These are phyloP conservation scores for Gossypium mustelinum DNA, from an alignment of 345 rosid species.

Conservation along the genomic window DNA sequence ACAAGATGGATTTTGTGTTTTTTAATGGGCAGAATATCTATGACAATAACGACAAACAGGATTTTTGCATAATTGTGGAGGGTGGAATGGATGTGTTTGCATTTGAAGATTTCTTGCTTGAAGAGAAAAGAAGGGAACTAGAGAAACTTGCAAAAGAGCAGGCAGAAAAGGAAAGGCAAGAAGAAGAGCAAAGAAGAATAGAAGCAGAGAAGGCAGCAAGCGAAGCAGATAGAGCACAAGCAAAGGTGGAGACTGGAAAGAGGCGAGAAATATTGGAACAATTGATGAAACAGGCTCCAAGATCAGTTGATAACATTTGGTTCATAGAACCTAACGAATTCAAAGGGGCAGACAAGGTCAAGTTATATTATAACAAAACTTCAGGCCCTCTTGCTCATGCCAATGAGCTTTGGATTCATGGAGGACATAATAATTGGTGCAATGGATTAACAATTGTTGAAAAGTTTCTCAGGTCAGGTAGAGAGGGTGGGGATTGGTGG, in stretches of 20 bases:
- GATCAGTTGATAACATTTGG: slow-evolving; percentile 57
- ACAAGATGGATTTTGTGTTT: slow-evolving; percentile 86
- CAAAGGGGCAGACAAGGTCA: slow-evolving; percentile 54
- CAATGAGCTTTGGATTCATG: slow-evolving; percentile 81
- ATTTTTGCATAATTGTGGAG: slow-evolving; percentile 62
- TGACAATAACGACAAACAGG: slow-evolving; percentile 69
- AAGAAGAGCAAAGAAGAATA: slow-evolving; percentile 63
- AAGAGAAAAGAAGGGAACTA: slow-evolving; percentile 74
- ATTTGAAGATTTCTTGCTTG: slow-evolving; percentile 83
- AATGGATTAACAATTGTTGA: slow-evolving; percentile 62
- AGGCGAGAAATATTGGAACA: slow-evolving; percentile 40
- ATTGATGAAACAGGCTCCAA: slow-evolving; percentile 46
- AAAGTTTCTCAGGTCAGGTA: slow-evolving; percentile 46
- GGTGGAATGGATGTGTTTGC: slow-evolving; percentile 65
- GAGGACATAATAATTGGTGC: slow-evolving; percentile 76
- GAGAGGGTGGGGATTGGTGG: slow-evolving; percentile 78
- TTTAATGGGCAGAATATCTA: slow-evolving; percentile 68
- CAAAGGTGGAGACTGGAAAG: slow-evolving; percentile 56
- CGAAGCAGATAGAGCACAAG: slow-evolving; percentile 77
- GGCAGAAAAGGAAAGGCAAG: slow-evolving; percentile 70
- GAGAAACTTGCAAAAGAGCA: slow-evolving; percentile 74
- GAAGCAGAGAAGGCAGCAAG: slow-evolving; percentile 72
- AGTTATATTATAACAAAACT: slow-evolving; percentile 60
- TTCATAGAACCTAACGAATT: slow-evolving; percentile 64
- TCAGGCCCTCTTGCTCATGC: slow-evolving; percentile 72